Evolutionary conservation across 495 filamentous ascomycete species (phyloP).

Genomic region (Articulospora tetracladia): DNA sequence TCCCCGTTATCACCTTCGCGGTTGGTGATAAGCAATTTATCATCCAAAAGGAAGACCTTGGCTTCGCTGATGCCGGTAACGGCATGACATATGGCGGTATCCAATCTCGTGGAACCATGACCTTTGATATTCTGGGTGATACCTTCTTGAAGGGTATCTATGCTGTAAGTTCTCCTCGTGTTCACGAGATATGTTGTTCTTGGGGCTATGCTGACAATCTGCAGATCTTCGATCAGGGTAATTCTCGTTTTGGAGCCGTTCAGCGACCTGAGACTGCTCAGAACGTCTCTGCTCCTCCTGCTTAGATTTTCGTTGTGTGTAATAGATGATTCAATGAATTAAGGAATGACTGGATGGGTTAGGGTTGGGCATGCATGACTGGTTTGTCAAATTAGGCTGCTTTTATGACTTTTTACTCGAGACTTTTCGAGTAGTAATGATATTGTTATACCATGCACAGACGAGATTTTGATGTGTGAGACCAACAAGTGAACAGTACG

Average conservation of each 20-base stretch:
- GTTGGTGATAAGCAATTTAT: constrained; percentile 62
- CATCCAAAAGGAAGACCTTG: constrained; percentile 69
- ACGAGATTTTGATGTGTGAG: no score
- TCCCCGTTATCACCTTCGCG: constrained; percentile 67
- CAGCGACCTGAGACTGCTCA: constrained; percentile 57
- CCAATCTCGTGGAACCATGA: constrained; percentile 62
- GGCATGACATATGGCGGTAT: constrained; percentile 67
- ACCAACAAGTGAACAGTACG: no score
- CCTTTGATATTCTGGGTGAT: constrained; percentile 72
- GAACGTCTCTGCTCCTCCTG: constrained; percentile 36
- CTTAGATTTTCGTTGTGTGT: constrained; percentile 1
- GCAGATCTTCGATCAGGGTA: constrained; percentile 74
- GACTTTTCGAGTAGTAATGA: neutral
- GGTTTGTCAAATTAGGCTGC: neutral
- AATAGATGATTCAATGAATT: constrained; percentile 14
- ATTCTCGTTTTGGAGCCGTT: constrained; percentile 65
- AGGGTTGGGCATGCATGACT: neutral
- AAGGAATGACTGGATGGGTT: neutral
- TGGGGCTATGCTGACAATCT: neutral
- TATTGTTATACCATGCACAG: neutral
- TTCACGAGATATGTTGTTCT: neutral
- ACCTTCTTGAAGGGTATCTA: constrained; percentile 75
- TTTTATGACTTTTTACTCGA: neutral
- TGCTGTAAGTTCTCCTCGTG: constrained; percentile 52
- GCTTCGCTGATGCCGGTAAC: constrained; percentile 43